These are phyloP conservation scores for Tetragonia tetragonoides DNA, from an alignment of 148 eudicot genomes.

Conservation along the genomic window DNA sequence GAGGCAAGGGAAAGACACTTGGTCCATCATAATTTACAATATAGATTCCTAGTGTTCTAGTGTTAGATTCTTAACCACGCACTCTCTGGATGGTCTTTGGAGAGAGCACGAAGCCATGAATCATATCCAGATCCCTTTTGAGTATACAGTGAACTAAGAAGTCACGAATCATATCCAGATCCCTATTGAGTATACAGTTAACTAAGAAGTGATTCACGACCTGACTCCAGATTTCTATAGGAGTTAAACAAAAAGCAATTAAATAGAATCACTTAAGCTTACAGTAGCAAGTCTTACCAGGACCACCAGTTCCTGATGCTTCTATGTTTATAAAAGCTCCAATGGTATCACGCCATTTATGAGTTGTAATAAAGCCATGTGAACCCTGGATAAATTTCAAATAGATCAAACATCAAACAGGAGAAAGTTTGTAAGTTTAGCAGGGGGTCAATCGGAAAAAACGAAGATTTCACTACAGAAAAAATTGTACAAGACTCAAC, in stretches of 20 bases:
- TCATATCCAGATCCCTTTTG: not conserved
- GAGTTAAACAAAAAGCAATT: not conserved
- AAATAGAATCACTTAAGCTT: not conserved
- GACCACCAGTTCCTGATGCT: conserved; percentile 93
- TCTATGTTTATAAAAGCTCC: conserved; percentile 94
- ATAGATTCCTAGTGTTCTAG: not conserved
- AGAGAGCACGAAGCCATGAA: not conserved
- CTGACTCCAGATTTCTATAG: not conserved
- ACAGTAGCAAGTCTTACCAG: conserved; percentile 44
- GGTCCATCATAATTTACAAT: not conserved
- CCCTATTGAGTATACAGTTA: not conserved
- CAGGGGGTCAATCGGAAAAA: not conserved
- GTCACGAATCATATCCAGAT: not conserved
- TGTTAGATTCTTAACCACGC: not conserved
- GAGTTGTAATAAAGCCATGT: conserved; percentile 91
- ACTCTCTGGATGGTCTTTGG: not conserved
- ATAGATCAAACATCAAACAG: not conserved
- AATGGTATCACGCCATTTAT: conserved; percentile 79
- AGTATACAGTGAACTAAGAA: not conserved
- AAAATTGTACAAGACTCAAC: not conserved
- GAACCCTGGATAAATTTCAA: conserved; percentile 59
- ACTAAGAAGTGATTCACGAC: not conserved
- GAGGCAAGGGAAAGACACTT: not conserved
- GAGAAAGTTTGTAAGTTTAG: not conserved
- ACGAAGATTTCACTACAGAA: not conserved